Evolutionary conservation across 495 filamentous ascomycete species (phyloP), one percentile per base, ranked within the genome.

Genomic region (Penicillium paradoxum): DNA sequence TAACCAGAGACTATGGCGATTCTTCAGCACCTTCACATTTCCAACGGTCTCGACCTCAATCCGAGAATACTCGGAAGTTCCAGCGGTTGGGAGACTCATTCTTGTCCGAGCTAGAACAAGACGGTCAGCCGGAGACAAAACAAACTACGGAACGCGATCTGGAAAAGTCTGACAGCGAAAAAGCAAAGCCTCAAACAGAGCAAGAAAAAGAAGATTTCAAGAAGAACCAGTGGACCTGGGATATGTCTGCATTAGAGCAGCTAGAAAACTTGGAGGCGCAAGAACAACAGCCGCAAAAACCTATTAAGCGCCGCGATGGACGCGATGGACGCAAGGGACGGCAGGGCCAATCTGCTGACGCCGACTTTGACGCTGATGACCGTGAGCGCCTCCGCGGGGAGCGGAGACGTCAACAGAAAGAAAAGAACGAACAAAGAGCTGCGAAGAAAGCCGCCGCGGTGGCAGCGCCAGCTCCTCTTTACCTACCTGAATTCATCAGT

Each of bases 401-500:
- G 36, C 73, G 74, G 15, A 76, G 75, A 54, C 72, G 71, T 30
- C 51, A 61, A 50, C 76, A 79, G 60, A 80, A 76, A 53, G 68
- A 68, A 22, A 77, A 71, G 64, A 66, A 63, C n/a, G 58, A 39
- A 38, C 61, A 68, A 39, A 70, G 72, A 48, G 63, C 63, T 29
- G 49, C 45, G 41, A 63, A 69, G 40, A 71, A 73, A 49, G 63
- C 63, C 21, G 51, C 62, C 29, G 51, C 56, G 7, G 60, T 57
- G 15, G 55, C 69, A 18, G 68, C 77, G 5, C 72, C 82, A 4
- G 82, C 75, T 21, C 86, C 83, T 2, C 83, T 98, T 10, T 79
- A 87, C 37, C 75, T 99, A 0, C 95, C 95, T 0, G 90, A 96
- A 58, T 92, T 88, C 56, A 96, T 97, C 69, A 90, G 83, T 57